Evolutionary conservation across 768 basidiomycete genomes (phyloP), one percentile per base, ranked within the genome.

Genomic region (Leccinum ochraceum): DNA sequence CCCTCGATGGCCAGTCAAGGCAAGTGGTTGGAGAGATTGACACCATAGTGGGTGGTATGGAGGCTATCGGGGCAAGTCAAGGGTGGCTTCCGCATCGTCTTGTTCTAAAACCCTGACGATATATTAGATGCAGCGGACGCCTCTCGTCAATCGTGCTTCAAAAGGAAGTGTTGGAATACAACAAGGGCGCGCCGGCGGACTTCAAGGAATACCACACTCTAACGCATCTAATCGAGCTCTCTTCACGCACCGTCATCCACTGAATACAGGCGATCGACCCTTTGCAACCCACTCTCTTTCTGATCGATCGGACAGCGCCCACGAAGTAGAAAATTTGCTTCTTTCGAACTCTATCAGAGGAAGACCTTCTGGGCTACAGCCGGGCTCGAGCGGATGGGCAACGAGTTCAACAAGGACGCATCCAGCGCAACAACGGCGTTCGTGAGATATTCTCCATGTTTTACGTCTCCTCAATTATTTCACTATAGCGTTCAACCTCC

Each of bases 311-410:
- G 84, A 85, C 57, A 90, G 88, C 69, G 80, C 83, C 1, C 82
- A 85, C 54, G 90, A 91, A 67, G 87, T 90, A n/a, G 89, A 92
- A 68, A 81, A 82, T 62, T 69, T 90, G 61, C 77, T 90, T 39
- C 73, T 80, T 50, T 67, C 71, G 59, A 66, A 66, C 62, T 30
- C 56, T 46, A 36, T 60, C 52, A 66, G 74, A 63, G 56, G 65
- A 54, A 63, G 60, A 30, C 60, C 58, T 37, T 54, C 62, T 57
- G 64, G 60, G 58, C 60, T 58, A 59, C 65, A 67, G 17, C 68
- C 57, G 34, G 64, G 63, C 50, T 65, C 75, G 53, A 70, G 71
- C 24, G 79, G 78, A 30, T 83, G 81, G 79, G 69, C 72, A 53
- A 62, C 74, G 5, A 67, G 63, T 34, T 63, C 66, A 65, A 39